Conservation (phyloP, 2,329 filamentous ascomycete species). For the Colletotrichum neosansevieriae region DNA sequence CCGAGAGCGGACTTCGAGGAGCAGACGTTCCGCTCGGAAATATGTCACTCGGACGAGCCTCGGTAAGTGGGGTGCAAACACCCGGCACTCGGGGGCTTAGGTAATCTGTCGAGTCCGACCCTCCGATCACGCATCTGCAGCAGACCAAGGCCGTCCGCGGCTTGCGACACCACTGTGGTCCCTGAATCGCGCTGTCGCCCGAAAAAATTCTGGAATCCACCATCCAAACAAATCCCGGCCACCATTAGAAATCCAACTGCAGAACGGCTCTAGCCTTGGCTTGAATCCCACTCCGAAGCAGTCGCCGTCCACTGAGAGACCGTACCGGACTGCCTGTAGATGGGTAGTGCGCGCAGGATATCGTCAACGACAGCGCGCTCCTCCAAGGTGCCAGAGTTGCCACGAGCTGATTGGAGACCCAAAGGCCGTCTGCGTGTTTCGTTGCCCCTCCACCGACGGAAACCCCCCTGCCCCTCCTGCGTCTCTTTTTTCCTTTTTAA, state of each 20-base stretch:
- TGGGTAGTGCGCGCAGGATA: not conserved
- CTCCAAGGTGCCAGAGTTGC: not conserved
- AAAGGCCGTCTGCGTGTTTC: conserved; percentile 11
- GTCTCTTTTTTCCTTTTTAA: conserved; percentile 37
- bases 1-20: conserved; percentile 26
- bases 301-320: conserved; percentile 33
- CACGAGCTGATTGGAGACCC: conserved; percentile 24
- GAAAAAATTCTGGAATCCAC: conserved; percentile 38
- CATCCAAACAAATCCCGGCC: conserved; percentile 31
- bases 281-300: conserved; percentile 13
- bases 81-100: conserved; percentile 23
- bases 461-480: conserved; percentile 4
- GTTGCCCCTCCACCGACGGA: conserved; percentile 30
- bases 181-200: conserved; percentile 32
- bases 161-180: not conserved
- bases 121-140: conserved; percentile 26
- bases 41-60: conserved; percentile 34
- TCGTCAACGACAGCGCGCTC: conserved; percentile 26
- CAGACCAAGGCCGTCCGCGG: not conserved
- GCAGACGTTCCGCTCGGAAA: conserved; percentile 31
- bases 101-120: conserved; percentile 17
- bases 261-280: conserved; percentile 4
- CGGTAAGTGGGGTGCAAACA: conserved; percentile 27
- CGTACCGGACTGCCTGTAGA: not conserved
- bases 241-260: conserved; percentile 35